phyloP scores from a whole-genome alignment of 2,329 filamentous ascomycete genomes.

The Davidsoniella neocaledoniae region DNA sequence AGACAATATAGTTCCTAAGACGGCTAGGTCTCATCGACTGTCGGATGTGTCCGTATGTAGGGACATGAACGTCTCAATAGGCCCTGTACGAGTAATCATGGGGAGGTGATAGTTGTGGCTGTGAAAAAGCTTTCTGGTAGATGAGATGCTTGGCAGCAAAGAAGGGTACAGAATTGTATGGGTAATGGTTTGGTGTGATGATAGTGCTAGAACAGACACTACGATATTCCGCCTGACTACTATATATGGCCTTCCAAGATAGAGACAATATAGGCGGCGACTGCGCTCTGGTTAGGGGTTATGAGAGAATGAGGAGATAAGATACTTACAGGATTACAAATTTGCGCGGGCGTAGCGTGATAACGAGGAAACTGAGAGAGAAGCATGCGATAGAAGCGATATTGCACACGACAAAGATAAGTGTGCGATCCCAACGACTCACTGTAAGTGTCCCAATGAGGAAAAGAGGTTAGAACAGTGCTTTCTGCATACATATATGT shows the following conservation, averaged over 20 bases:
- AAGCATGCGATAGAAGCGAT: constrained; percentile 81
- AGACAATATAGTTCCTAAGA: too few relatives aligned
- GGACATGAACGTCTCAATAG: too few relatives aligned
- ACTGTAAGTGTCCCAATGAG: constrained; percentile 38
- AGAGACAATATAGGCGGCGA: background rate
- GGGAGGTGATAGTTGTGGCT: background rate
- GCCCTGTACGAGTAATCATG: too few relatives aligned
- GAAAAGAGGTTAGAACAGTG: constrained; percentile 13
- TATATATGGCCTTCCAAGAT: too few relatives aligned
- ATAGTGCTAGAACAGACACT: too few relatives aligned
- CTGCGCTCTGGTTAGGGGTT: too few relatives aligned
- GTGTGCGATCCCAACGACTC: constrained; percentile 88
- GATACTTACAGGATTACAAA: constrained; percentile 88
- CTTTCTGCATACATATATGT: background rate
- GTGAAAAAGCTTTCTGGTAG: background rate
- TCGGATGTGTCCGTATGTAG: too few relatives aligned
- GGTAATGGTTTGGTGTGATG: too few relatives aligned
- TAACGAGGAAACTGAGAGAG: constrained; percentile 60
- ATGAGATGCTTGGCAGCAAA: too few relatives aligned
- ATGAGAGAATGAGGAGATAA: constrained; percentile 9
- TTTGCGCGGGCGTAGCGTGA: constrained; percentile 70
- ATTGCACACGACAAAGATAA: constrained; percentile 86
- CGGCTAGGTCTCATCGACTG: too few relatives aligned
- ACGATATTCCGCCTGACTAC: too few relatives aligned
- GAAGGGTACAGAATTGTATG: too few relatives aligned